Percentiles rank a stretch among this genome's conserved stretches.
Evolutionary conservation across 345 rosid genomes (phyloP).

Genomic region (Bruguiera sexangula): DNA sequence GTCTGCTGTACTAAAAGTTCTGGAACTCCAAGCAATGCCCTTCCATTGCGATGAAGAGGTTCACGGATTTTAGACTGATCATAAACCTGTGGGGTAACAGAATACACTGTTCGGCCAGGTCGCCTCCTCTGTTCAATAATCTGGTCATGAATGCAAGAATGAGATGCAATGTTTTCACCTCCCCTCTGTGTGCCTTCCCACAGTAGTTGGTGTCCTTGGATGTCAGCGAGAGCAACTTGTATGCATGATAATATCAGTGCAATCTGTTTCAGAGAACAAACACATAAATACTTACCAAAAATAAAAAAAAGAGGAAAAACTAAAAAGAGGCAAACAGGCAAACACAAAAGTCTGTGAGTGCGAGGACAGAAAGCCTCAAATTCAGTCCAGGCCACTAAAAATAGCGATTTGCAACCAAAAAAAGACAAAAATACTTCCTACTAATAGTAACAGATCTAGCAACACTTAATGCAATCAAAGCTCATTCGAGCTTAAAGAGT

Average conservation of each 20-base stretch:
- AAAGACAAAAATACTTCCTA: not conserved
- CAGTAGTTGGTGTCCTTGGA: slow-evolving; percentile 31
- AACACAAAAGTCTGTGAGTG: not conserved
- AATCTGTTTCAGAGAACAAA: slow-evolving; percentile 45
- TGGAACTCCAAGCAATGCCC: slow-evolving; percentile 67
- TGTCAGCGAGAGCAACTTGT: slow-evolving; percentile 42
- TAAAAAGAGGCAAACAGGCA: not conserved
- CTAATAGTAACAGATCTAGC: slow-evolving; percentile 17
- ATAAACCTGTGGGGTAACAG: slow-evolving; percentile 89
- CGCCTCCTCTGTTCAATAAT: slow-evolving; percentile 83
- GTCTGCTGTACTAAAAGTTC: slow-evolving; percentile 26
- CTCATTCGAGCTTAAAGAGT: slow-evolving; percentile 18
- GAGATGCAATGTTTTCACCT: slow-evolving; percentile 51
- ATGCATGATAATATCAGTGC: slow-evolving; percentile 47
- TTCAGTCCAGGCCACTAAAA: slow-evolving; percentile 19
- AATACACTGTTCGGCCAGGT: slow-evolving; percentile 81
- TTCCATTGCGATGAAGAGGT: slow-evolving; percentile 52
- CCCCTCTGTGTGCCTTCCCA: slow-evolving; percentile 41
- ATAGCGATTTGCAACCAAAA: not conserved
- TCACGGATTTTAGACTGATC: slow-evolving; percentile 41
- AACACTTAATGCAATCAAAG: slow-evolving; percentile 6
- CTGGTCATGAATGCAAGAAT: slow-evolving; percentile 95
- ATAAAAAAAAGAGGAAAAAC: not conserved
- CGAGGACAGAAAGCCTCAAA: slow-evolving; percentile 3
- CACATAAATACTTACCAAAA: not conserved